Evolutionary conservation across 2,329 filamentous ascomycete genomes (phyloP).

Genomic region (Juglanconis sp.): DNA sequence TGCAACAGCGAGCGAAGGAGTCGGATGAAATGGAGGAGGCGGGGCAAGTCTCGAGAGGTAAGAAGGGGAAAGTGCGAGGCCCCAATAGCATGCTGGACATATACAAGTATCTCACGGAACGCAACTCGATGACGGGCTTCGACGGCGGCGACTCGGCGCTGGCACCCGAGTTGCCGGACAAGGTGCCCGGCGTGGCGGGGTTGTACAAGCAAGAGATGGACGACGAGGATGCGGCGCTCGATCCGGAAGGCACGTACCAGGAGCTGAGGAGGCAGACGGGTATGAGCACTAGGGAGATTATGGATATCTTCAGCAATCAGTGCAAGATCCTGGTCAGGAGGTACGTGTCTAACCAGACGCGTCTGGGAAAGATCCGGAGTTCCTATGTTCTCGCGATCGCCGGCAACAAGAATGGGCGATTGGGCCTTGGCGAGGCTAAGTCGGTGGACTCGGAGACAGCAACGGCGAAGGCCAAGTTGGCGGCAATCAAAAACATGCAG

Average conservation of each 20-base stretch:
- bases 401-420: conserved; percentile 79
- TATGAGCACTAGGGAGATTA: conserved; percentile 49
- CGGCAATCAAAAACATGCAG: conserved; percentile 87
- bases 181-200: conserved; percentile 51
- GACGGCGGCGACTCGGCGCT: conserved; percentile 40
- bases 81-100: conserved; percentile 26
- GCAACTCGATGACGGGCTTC: conserved; percentile 32
- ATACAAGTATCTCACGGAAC: conserved; percentile 32
- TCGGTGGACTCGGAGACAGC: conserved; percentile 70
- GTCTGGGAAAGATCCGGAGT: conserved; percentile 87
- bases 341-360: conserved; percentile 84
- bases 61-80: conserved; percentile 24
- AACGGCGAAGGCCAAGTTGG: conserved; percentile 67
- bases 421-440: conserved; percentile 91
- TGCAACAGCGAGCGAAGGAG: conserved; percentile 23
- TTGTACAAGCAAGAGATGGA: conserved; percentile 47
- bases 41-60: conserved; percentile 18
- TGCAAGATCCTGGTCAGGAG: conserved; percentile 73
- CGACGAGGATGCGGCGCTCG: conserved; percentile 47
- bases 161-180: conserved; percentile 47
- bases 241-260: conserved; percentile 49
- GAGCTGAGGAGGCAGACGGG: conserved; percentile 55
- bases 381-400: conserved; percentile 75
- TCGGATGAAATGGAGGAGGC: conserved; percentile 38
- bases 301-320: conserved; percentile 42